Percentiles rank a stretch among this genome's conserved stretches.
Evolutionary conservation across 345 rosid genomes (phyloP).

Genomic region (Mangifera indica): DNA sequence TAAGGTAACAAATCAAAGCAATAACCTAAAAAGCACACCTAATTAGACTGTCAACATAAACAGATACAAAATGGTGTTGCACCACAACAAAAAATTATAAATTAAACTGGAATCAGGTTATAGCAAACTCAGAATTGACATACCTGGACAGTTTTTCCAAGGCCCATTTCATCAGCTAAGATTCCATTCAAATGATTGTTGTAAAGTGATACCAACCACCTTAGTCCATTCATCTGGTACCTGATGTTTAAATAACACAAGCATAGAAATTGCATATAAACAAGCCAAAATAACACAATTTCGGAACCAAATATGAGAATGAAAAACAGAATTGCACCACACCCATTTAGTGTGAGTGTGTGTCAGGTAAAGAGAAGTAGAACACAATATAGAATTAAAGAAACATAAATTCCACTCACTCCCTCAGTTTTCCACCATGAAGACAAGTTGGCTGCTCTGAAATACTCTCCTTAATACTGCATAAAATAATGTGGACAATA

Average conservation of each 20-base stretch:
- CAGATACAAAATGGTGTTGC: conserved; percentile 1
- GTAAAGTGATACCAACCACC: conserved; percentile 90
- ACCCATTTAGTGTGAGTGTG: not conserved
- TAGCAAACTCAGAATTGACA: conserved; percentile 8
- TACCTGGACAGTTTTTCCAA: conserved; percentile 97
- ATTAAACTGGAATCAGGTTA: conserved; percentile 8
- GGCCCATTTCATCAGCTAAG: conserved; percentile 98
- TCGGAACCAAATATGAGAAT: not conserved
- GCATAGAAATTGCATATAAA: conserved; percentile 15
- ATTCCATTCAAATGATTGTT: conserved; percentile 90
- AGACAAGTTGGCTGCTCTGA: conserved; percentile 76
- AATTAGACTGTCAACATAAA: conserved; percentile 13
- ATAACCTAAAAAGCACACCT: conserved; percentile 50
- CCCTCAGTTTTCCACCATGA: conserved; percentile 83
- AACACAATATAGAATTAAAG: not conserved
- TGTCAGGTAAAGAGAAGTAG: not conserved
- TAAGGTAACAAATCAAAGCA: conserved; percentile 78
- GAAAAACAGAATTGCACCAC: not conserved
- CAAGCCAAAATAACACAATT: not conserved
- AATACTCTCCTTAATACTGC: conserved; percentile 84
- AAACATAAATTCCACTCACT: conserved; percentile 50
- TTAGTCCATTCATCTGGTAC: conserved; percentile 92
- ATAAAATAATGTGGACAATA: conserved; percentile 14
- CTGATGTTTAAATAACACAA: conserved; percentile 37
- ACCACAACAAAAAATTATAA: conserved; percentile 10